Evolutionary conservation across 1,284 basidiomycete genomes (phyloP).

Genomic region (Ceratobasidium theobromae): DNA sequence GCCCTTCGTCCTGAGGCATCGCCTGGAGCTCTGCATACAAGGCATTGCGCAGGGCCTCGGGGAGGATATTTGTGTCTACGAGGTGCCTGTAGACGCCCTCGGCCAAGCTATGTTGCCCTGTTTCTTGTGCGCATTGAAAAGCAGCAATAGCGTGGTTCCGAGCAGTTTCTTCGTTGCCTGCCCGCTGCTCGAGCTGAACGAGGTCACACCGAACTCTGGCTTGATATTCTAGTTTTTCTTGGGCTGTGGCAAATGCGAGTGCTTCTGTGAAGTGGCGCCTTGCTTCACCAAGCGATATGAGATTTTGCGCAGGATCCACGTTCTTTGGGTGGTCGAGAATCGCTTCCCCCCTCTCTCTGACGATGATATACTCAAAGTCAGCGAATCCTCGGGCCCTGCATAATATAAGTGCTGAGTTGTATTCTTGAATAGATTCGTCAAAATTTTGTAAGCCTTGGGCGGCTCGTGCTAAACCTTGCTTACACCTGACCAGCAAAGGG

Average conservation of each 20-base stretch:
- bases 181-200: not conserved
- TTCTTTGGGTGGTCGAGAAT: conserved; percentile 1
- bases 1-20: not conserved
- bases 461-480: not conserved
- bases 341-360: conserved; percentile 1
- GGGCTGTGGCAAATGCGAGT: not conserved
- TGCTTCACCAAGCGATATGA: not conserved
- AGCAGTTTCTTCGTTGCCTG: not conserved
- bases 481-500: not conserved
- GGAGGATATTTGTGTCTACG: not conserved
- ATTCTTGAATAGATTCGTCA: not conserved
- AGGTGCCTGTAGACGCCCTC: conserved; percentile 14
- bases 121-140: conserved; percentile 11
- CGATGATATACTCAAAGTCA: conserved; percentile 1
- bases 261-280: not conserved
- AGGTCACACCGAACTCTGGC: conserved; percentile 28
- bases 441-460: not conserved
- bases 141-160: conserved; percentile 12
- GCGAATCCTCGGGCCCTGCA: not conserved
- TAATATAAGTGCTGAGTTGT: not conserved
- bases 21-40: not conserved
- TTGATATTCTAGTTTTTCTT: conserved; percentile 4
- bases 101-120: not conserved
- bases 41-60: conserved; percentile 2
- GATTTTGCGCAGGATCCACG: not conserved